Evolutionary conservation across 2,329 filamentous ascomycete species (phyloP).

Genomic region (Cryphonectria naterciae): DNA sequence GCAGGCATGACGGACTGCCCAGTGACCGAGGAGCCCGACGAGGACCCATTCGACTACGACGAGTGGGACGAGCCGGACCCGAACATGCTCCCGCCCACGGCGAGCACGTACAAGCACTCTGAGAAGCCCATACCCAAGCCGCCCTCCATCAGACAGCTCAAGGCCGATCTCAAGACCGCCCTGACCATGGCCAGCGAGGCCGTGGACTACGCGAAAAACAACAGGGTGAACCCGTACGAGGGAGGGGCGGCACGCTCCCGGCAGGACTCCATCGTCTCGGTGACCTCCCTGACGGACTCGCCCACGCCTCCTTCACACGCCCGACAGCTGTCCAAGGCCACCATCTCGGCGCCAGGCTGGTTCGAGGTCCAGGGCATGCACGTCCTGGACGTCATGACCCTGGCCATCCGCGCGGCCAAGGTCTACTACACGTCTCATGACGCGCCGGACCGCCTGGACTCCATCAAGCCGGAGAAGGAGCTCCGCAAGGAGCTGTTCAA

Average conservation of each 20-base stretch:
- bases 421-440: slow-evolving; percentile 96
- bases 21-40: slow-evolving; percentile 49
- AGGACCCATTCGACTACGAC: slow-evolving; percentile 56
- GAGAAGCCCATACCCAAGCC: slow-evolving; percentile 82
- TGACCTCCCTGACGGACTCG: slow-evolving; percentile 27
- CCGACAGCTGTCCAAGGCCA: slow-evolving; percentile 31
- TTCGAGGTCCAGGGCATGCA: slow-evolving; percentile 90
- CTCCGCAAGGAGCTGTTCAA: slow-evolving; percentile 82
- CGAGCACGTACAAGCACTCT: slow-evolving; percentile 90
- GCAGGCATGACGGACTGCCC: slow-evolving; percentile 38
- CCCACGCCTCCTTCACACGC: slow-evolving; percentile 29
- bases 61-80: slow-evolving; percentile 69
- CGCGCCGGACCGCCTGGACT: slow-evolving; percentile 79
- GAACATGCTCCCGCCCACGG: slow-evolving; percentile 90
- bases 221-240: slow-evolving; percentile 26
- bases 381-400: slow-evolving; percentile 87
- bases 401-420: slow-evolving; percentile 94
- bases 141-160: slow-evolving; percentile 79
- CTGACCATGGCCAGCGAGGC: slow-evolving; percentile 72
- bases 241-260: slow-evolving; percentile 38
- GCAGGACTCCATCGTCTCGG: slow-evolving; percentile 26
- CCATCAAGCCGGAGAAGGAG: slow-evolving; percentile 84
- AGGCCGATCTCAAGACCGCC: slow-evolving; percentile 66
- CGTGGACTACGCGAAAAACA: slow-evolving; percentile 59
- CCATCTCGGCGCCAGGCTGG: slow-evolving; percentile 64